These are phyloP conservation scores for Punctularia strigosozonata DNA, from an alignment of 768 basidiomycete genomes.

Conservation along the genomic window DNA sequence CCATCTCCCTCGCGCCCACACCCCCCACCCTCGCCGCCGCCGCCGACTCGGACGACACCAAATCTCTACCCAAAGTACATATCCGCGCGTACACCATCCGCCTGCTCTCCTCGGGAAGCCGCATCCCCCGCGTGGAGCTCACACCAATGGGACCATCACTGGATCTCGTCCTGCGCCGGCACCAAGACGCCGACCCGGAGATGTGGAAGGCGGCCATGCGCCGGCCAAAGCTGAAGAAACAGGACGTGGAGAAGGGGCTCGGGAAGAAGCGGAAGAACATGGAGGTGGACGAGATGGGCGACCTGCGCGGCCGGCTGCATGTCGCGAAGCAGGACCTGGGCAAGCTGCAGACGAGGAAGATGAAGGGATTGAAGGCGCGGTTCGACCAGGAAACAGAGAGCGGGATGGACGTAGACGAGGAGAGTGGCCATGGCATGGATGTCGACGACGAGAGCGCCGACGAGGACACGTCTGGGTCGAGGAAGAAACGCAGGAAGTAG, in stretches of 20 bases:
- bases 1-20: constrained; percentile 61
- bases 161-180: constrained; percentile 69
- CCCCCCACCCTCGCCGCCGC: constrained; percentile 38
- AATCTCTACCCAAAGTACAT: constrained; percentile 68
- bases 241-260: constrained; percentile 72
- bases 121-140: constrained; percentile 73
- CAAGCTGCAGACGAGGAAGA: constrained; percentile 85
- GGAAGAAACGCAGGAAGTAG: too few relatives aligned
- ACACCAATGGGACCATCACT: constrained; percentile 86
- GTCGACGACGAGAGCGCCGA: too few relatives aligned
- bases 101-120: constrained; percentile 64
- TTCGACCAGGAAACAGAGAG: constrained; percentile 14
- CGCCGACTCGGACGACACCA: constrained; percentile 11
- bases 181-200: constrained; percentile 66
- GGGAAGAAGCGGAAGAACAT: constrained; percentile 93
- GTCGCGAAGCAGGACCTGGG: constrained; percentile 79
- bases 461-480: too few relatives aligned
- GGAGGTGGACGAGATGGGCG: constrained; percentile 97
- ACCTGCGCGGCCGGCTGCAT: constrained; percentile 84
- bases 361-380: constrained; percentile 76
- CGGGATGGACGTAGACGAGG: constrained; percentile 4
- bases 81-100: constrained; percentile 76
- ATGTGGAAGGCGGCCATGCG: constrained; percentile 71
- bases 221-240: constrained; percentile 81
- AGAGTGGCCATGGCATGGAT: too few relatives aligned